Evolutionary conservation across 2,329 filamentous ascomycete species (phyloP), one percentile per base, ranked within the genome.

Genomic region (Hymenoscyphus repandus): DNA sequence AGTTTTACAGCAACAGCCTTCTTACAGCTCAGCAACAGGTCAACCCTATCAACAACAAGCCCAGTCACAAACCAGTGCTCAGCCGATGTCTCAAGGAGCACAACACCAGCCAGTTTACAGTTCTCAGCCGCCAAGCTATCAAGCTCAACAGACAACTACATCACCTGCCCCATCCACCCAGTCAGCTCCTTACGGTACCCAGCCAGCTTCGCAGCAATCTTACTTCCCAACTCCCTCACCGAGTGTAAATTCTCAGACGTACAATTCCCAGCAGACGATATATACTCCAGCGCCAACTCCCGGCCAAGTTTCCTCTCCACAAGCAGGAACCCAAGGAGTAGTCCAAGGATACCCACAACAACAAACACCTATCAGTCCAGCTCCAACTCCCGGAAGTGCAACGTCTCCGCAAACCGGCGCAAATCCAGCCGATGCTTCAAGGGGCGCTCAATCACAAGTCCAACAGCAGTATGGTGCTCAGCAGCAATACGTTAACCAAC

Each of bases 151-250:
- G n/a, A 18, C 45, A 31, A 13, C 33, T 27, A 30, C 31, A 34
- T 45, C 32, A n/a, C 10, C 32, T 22, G 36, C 33, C 36, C 30
- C 32, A 15, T 11, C 33, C 32, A 20, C 32, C 32, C 46, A 42
- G 17, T 39, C 42, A 27, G 12, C 17, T 12, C 13, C 31, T 34
- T 49, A 49, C 30, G 39, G 15, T 6, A 11, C 20, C 11, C 38
- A 32, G 30, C 18, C 40, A 43, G 13, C 22, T 43, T 9, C 22
- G 7, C 40, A 49, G 13, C 31, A 42, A 43, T 11, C 37, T 9
- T 41, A 47, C 33, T 30, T 33, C 20, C 45, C 27, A 31, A 41
- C 45, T 33, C 45, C 37, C 27, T 47, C 46, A 12, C 38, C 38
- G 36, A 30, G 22, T 15, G 7, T 12, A 30, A 32, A 17, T 18